These are phyloP conservation scores for Trichoderma sp. DNA, from an alignment of 2,329 filamentous ascomycete species.

Conservation along the genomic window DNA sequence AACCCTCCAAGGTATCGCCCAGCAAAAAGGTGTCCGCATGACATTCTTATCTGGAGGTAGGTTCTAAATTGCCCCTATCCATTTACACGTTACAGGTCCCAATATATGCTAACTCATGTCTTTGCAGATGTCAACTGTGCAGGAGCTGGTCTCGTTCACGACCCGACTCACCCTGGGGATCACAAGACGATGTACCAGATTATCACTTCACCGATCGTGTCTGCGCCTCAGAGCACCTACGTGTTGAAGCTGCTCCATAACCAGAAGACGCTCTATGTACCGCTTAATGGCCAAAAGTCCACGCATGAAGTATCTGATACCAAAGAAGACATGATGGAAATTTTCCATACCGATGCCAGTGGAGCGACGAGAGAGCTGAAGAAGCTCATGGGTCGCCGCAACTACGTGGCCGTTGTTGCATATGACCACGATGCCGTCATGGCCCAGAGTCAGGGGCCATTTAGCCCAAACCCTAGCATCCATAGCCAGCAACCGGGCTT, in stretches of 20 bases:
- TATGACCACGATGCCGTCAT: constrained; percentile 80
- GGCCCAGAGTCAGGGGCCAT: constrained; percentile 35
- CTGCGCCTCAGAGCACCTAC: constrained; percentile 79
- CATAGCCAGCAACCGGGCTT: constrained; percentile 45
- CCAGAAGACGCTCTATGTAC: constrained; percentile 88
- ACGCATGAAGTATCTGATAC: constrained; percentile 79
- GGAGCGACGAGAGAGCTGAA: constrained; percentile 81
- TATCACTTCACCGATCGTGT: constrained; percentile 89
- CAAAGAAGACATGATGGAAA: constrained; percentile 99
- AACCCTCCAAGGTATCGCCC: constrained; percentile 89
- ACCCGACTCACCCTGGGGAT: constrained; percentile 84
- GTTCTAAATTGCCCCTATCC: constrained; percentile 25
- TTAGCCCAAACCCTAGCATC: constrained; percentile 39
- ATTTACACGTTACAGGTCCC: not conserved
- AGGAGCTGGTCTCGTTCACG: constrained; percentile 90
- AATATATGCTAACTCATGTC: not conserved
- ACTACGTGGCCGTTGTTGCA: constrained; percentile 90
- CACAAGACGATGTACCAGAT: constrained; percentile 99
- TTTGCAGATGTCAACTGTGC: constrained; percentile 75
- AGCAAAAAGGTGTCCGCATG: constrained; percentile 94
- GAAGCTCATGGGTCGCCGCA: constrained; percentile 88
- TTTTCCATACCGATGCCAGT: constrained; percentile 91
- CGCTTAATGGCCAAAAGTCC: constrained; percentile 77
- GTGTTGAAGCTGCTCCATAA: constrained; percentile 94
- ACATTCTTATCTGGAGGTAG: constrained; percentile 88